Conservation (phyloP, 106 monocot genomes). For the Amphibolis antarctica region DNA sequence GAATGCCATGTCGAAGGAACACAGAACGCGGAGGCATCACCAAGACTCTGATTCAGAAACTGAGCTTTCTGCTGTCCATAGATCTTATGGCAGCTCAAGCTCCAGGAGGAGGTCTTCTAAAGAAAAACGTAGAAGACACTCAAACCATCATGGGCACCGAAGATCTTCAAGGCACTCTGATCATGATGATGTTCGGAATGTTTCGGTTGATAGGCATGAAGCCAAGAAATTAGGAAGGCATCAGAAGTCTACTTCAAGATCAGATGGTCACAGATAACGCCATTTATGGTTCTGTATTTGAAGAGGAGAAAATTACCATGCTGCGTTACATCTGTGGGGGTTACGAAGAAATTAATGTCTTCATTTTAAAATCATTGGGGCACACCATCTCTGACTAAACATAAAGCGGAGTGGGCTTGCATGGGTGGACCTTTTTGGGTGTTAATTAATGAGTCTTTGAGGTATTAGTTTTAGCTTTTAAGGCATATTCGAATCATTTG, state of each 20-base stretch:
- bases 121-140: constrained; percentile 24
- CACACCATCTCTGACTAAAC: no score
- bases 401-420: no score
- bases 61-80: constrained; percentile 24
- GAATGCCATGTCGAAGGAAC: background rate
- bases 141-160: constrained; percentile 26
- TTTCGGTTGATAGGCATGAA: constrained; percentile 13
- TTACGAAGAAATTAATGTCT: no score
- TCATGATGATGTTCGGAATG: constrained; percentile 1
- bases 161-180: constrained; percentile 13
- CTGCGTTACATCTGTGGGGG: background rate
- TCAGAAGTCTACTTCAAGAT: background rate
- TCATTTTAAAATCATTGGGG: no score
- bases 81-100: constrained; percentile 9
- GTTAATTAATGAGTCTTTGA: no score
- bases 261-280: constrained; percentile 1
- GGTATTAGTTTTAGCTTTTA: no score
- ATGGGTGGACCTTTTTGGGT: no score
- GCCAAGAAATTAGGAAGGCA: constrained; percentile 15
- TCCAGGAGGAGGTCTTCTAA: constrained; percentile 27
- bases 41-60: constrained; percentile 14
- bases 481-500: no score
- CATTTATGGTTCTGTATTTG: background rate
- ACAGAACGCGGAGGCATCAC: background rate
- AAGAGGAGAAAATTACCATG: background rate